These are phyloP conservation scores for Xerocomus potaroensis DNA, from an alignment of 768 basidiomycete genomes.

Conservation along the genomic window DNA sequence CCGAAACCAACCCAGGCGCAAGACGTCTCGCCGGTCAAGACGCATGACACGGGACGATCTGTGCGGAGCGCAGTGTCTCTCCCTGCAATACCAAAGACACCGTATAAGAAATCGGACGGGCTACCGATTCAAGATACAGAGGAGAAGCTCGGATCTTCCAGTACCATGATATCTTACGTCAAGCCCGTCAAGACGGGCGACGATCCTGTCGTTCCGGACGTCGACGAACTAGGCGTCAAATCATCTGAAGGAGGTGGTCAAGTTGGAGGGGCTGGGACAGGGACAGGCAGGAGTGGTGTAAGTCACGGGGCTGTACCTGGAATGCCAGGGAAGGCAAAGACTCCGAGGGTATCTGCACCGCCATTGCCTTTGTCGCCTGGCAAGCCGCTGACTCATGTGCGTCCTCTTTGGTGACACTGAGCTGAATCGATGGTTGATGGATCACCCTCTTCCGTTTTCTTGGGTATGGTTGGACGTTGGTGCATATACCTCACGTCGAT, in stretches of 20 bases:
- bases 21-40: constrained; percentile 22
- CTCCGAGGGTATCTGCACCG: constrained; percentile 18
- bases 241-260: constrained; percentile 47
- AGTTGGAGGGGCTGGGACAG: constrained; percentile 7
- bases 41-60: constrained; percentile 32
- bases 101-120: constrained; percentile 21
- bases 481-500: constrained; percentile 27
- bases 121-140: constrained; percentile 22
- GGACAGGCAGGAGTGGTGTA: constrained; percentile 2
- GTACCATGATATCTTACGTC: constrained; percentile 68
- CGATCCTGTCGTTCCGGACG: constrained; percentile 29
- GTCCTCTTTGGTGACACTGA: constrained; percentile 67
- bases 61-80: constrained; percentile 42
- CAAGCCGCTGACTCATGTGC: constrained; percentile 81
- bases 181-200: constrained; percentile 48
- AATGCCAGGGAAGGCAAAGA: constrained; percentile 17
- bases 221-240: constrained; percentile 39
- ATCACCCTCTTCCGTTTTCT: constrained; percentile 12
- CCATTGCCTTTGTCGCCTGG: constrained; percentile 44
- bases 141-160: constrained; percentile 62
- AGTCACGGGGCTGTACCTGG: constrained; percentile 21
- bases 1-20: constrained; percentile 18
- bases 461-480: constrained; percentile 10
- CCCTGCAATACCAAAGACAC: constrained; percentile 31
- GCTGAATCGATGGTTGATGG: constrained; percentile 44